Evolutionary conservation across 1,284 basidiomycete species (phyloP).

Genomic region (Cryptococcus sp.): DNA sequence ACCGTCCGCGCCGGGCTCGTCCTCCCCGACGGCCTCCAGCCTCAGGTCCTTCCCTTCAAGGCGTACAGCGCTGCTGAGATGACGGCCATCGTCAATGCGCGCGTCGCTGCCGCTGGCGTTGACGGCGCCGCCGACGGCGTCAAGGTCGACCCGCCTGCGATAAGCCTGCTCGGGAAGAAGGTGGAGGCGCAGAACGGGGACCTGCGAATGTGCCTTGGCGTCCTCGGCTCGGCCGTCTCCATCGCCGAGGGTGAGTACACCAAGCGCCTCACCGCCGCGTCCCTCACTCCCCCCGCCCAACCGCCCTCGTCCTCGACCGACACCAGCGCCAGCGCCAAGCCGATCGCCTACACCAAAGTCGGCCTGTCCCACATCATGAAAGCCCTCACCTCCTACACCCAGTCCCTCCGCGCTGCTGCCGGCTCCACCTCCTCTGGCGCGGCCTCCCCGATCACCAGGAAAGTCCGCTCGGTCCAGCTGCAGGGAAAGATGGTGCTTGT

Average conservation of each 20-base stretch:
- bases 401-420: slow-evolving; percentile 37
- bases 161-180: slow-evolving; percentile 46
- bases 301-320: slow-evolving; percentile 2
- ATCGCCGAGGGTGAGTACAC: slow-evolving; percentile 45
- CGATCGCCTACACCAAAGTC: slow-evolving; percentile 30
- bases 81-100: slow-evolving; percentile 38
- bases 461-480: slow-evolving; percentile 43
- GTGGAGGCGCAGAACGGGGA: slow-evolving; percentile 50
- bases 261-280: slow-evolving; percentile 25
- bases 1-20: slow-evolving; percentile 43
- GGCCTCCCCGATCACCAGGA: slow-evolving; percentile 24
- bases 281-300: no score
- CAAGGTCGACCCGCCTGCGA: slow-evolving; percentile 42
- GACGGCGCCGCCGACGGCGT: slow-evolving; percentile 11
- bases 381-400: slow-evolving; percentile 41
- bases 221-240: slow-evolving; percentile 38
- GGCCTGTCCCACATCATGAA: slow-evolving; percentile 40
- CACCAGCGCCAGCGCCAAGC: neutral
- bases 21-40: slow-evolving; percentile 33
- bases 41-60: slow-evolving; percentile 42
- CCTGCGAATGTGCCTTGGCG: slow-evolving; percentile 46
- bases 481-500: slow-evolving; percentile 48
- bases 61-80: slow-evolving; percentile 44
- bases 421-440: slow-evolving; percentile 20
- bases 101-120: slow-evolving; percentile 23